These are phyloP conservation scores for Gorgonomyces haynaldii DNA, from an alignment of 192 early-diverging fungal species.

Conservation along the genomic window DNA sequence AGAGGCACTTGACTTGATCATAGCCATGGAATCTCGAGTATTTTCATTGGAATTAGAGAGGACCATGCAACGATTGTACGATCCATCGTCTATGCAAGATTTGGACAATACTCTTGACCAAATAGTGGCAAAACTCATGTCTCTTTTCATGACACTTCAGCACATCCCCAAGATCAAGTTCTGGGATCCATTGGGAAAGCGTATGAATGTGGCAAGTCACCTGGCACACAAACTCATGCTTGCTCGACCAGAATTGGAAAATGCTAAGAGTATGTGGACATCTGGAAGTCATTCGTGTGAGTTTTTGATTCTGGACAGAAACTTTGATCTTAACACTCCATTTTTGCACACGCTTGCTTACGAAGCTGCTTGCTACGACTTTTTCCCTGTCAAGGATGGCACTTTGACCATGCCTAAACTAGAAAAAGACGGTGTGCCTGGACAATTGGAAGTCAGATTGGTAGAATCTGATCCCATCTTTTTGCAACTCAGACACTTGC, in stretches of 20 bases:
- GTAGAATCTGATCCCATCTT: conserved; percentile 49
- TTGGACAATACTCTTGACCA: background rate
- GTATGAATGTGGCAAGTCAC: conserved; percentile 11
- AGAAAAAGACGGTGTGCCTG: background rate
- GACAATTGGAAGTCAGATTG: conserved; percentile 28
- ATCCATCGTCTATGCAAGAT: background rate
- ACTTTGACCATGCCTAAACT: conserved; percentile 29
- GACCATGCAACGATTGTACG: background rate
- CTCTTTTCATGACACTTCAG: background rate
- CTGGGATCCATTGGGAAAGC: background rate
- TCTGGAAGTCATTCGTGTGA: conserved; percentile 10
- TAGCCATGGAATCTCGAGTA: background rate
- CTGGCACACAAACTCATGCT: conserved; percentile 17
- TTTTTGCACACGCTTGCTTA: conserved; percentile 33
- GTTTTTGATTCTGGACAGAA: conserved; percentile 27
- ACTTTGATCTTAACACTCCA: conserved; percentile 16
- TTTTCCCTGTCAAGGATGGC: conserved; percentile 54
- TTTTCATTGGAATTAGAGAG: background rate
- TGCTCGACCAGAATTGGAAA: conserved; percentile 11
- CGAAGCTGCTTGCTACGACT: conserved; percentile 73
- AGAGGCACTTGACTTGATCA: background rate
- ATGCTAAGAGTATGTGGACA: conserved; percentile 3
- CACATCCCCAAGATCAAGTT: background rate
- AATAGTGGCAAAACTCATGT: background rate
- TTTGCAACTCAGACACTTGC: conserved; percentile 22